phyloP scores from a whole-genome alignment of 805 yeast genomes.

The Candida fluviatilis region DNA sequence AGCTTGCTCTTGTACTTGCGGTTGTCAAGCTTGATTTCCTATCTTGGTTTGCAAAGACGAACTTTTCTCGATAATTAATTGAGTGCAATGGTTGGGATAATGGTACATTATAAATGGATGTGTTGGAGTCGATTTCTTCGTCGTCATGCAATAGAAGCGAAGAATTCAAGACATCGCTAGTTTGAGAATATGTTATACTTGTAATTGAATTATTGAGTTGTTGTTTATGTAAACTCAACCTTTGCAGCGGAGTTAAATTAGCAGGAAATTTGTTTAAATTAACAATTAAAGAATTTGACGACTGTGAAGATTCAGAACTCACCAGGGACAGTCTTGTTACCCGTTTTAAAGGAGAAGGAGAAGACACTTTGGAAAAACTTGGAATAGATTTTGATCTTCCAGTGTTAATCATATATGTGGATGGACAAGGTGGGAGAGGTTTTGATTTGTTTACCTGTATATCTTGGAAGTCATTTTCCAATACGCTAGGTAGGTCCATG shows the following conservation, averaged over 20 bases:
- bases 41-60: conserved; percentile 16
- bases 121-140: conserved; percentile 2
- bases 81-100: conserved; percentile 50
- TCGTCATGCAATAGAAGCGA: conserved; percentile 19
- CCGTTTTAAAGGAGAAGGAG: neutral
- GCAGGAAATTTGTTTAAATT: conserved; percentile 20
- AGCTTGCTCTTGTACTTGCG: conserved; percentile 40
- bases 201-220: conserved; percentile 22
- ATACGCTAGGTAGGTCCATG: neutral
- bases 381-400: neutral
- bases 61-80: conserved; percentile 29
- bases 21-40: conserved; percentile 23
- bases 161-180: conserved; percentile 15
- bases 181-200: conserved; percentile 12
- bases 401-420: neutral
- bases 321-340: neutral
- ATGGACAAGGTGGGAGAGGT: neutral
- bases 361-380: neutral
- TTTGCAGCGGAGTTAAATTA: conserved; percentile 26
- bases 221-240: conserved; percentile 22
- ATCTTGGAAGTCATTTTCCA: neutral
- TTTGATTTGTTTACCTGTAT: neutral
- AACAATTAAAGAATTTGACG: conserved; percentile 8
- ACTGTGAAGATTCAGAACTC: neutral
- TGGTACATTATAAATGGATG: conserved; percentile 59